Evolutionary conservation across 768 basidiomycete genomes (phyloP), one percentile per base, ranked within the genome.

Genomic region (Lenzites betulinus): DNA sequence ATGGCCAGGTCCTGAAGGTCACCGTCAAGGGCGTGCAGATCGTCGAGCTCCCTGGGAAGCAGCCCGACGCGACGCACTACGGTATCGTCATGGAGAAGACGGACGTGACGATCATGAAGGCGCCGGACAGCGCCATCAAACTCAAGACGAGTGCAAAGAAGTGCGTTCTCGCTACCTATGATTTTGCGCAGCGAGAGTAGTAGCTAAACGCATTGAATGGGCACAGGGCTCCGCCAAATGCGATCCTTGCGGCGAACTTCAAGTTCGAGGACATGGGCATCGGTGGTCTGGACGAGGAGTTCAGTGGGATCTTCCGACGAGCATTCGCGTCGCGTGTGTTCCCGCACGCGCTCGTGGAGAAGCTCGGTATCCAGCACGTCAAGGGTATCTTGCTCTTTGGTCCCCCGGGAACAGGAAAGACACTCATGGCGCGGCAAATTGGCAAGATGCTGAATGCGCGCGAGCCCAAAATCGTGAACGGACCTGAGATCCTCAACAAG

Each of bases 251-350:
- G 0, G 94, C 97, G 1, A 98, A 98, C 75, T 99, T 99, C 84
- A 98, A 97, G 75, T 99, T 99, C 63, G 92, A 96, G 70, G 97
- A 99, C 73, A 98, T 99, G 96, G 97, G 97, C 18, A 98, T 99
- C 69, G 97, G 97, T 69, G 97, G 97, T 69, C 80, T 99, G 35
- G 97, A 99, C 73, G 80, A 85, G 8, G 97, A 99, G 71, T 99
- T 99, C 71, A 86, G 86, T 57, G 88, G 93, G 43, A 99, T 99
- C 70, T 99, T 99, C 81, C 92, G 97, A 71, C 90, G 97, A 69
- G 97, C 97, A 0, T 99, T 99, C 71, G 95, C 97, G 0, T 93
- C 91, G 49, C 93, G 97, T 47, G 94, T 99, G n/a, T 99, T 98
- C 76, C 97, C 97, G 41, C 95, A 95, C 0, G 93, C 86, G 0